phyloP scores from a whole-genome alignment of 768 basidiomycete genomes.

The Termitomyces sp. region DNA sequence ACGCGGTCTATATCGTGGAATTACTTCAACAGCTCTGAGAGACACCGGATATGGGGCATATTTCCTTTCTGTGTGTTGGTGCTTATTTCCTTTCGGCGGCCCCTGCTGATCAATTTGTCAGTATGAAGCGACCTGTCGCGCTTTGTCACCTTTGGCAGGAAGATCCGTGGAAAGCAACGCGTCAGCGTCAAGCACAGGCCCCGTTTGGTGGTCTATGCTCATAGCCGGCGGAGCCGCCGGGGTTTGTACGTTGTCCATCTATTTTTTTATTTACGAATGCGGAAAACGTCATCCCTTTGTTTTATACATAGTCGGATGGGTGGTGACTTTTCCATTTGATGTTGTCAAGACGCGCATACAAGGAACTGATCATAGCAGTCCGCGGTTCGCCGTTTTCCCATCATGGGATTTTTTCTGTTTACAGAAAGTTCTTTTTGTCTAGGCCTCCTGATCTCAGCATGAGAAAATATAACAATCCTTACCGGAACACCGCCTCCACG shows the following conservation, averaged over 20 bases:
- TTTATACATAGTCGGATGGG: slow-evolving; percentile 56
- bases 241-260: slow-evolving; percentile 36
- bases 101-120: background rate
- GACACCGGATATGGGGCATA: slow-evolving; percentile 87
- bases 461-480: slow-evolving; percentile 42
- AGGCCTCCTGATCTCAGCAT: background rate
- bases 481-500: slow-evolving; percentile 55
- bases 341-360: slow-evolving; percentile 91
- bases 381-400: background rate
- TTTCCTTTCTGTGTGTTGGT: slow-evolving; percentile 63
- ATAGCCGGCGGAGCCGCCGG: slow-evolving; percentile 78
- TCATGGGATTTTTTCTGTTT: background rate
- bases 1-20: slow-evolving; percentile 72
- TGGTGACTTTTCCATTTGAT: slow-evolving; percentile 82
- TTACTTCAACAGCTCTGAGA: slow-evolving; percentile 67
- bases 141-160: slow-evolving; percentile 24
- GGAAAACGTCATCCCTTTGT: background rate
- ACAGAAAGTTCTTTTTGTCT: background rate
- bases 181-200: slow-evolving; percentile 29
- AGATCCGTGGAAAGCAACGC: background rate
- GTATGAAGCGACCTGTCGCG: slow-evolving; percentile 65
- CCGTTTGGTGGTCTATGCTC: slow-evolving; percentile 56
- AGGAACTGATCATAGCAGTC: slow-evolving; percentile 28
- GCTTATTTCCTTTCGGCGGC: background rate
- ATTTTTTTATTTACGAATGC: background rate